Base-by-base conservation (phyloP, 1,284 basidiomycete genomes). In the Ceratorhiza oryzae-sativae region DNA sequence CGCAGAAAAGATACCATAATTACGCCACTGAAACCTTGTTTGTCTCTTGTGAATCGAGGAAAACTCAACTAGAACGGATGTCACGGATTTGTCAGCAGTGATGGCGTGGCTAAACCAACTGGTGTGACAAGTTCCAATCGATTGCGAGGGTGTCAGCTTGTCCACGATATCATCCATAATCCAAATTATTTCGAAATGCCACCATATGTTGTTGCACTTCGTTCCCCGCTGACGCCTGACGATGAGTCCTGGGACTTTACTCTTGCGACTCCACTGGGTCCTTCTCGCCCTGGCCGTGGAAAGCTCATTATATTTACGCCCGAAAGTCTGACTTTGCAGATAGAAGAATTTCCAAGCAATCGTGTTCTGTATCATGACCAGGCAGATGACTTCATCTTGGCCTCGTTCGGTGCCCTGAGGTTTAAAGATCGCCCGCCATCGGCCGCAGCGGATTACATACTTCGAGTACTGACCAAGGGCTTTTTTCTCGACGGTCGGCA, bases 351-450 rank as follows among this genome's bases (percentile, higher is more conserved):
- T 73, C 84, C 87, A 5, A 83, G 80, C 71, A 89, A 89, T 77
- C 84, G 87, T 20, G 83, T 90, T 45, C 77, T 89, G 36, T 82
- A 85, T 62, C 80, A 81, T 4, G 87, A 90, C 75, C 84, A 88
- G 74, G 79, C 82, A 0, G 77, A 80, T 25, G 85, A 87, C 75
- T 88, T 88, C 77, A 80, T 88, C 34, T 77, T 88, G 15, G 80
- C 82, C 4, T 86, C 86, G 0, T 88, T 88, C 76, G 84, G 82
- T 10, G 80, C 80, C 34, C 80, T 88, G 6, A 79, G 87, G 41
- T 88, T 88, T 72, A 82, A 83, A 18, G 85, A 84, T 71, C 80
- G 78, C 51, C 82, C 80, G 62, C 80, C 85, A 30, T 83, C 81
- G 32, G 81, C 81, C 25, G 82, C 81, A 1, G 79, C 83, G 58